Base-by-base conservation (phyloP, 2,329 filamentous ascomycete species). In the Clonostachys rosea region DNA sequence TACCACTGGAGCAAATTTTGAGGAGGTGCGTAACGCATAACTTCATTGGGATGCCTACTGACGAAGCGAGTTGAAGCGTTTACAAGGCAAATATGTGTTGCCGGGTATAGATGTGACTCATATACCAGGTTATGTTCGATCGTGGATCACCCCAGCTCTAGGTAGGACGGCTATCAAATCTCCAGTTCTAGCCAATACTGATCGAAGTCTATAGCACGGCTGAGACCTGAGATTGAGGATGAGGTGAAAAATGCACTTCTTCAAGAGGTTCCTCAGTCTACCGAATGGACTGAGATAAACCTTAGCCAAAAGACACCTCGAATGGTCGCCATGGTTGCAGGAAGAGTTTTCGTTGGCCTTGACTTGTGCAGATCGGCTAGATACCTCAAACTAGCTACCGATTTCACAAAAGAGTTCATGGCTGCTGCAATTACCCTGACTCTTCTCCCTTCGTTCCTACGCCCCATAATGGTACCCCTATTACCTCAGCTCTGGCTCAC, bases 341-440 rank as follows among this genome's bases (percentile, higher is more conserved):
- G 74, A 4, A 62, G 69, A 11, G 58, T 76, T 24, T 76, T 77
- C 45, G 62, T 77, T 33, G 74, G 74, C 6, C 57, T 69, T 2
- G 71, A 75, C 44, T 63, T 75, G 2, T 73, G 70, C 51, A 70
- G 67, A 34, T 55, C 64, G 4, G 69, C 71, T 36, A 60, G 63
- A 24, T 77, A 75, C 53, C 54, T 76, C 4, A 64, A 75, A 37
- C 62, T 68, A 5, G 65, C 69, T 14, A 73, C 75, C 49, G 69
- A 70, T 52, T 76, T 73, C 55, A 75, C 74, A 9, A 45, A 70
- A 12, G 67, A 72, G 17, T 47, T 75, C 5, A 64, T 72, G 52
- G 54, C 48, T 1, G 69, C 67, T 2, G 59, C 63, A 11, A 44
- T 47, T 1, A 60, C 60, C 6, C 49, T 69, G 8, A 52, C 59